phyloP scores from a whole-genome alignment of 306 rosid genomes.

The Arachis stenosperma region DNA sequence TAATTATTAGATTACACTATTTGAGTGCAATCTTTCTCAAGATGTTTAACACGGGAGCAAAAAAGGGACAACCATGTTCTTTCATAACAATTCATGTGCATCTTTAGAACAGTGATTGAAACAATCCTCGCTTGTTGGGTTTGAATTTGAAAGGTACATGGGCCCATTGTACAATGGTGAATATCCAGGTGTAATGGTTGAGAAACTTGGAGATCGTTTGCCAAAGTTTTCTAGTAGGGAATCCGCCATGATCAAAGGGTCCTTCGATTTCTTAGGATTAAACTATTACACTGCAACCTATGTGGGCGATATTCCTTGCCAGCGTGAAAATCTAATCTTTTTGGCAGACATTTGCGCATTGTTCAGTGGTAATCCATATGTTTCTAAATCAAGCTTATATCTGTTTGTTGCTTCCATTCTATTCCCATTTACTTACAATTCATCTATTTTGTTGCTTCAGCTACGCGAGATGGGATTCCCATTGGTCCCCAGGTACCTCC shows the following conservation, averaged over 20 bases:
- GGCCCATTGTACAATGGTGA: slow-evolving; percentile 43
- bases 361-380: background rate
- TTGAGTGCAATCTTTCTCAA: too few species aligned
- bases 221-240: slow-evolving; percentile 41
- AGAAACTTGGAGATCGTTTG: slow-evolving; percentile 38
- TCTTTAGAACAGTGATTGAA: too few species aligned
- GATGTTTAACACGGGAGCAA: too few species aligned
- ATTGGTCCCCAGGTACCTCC: slow-evolving; percentile 38
- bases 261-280: slow-evolving; percentile 54
- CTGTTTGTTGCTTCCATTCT: background rate
- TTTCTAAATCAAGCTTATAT: background rate
- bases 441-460: slow-evolving; percentile 24
- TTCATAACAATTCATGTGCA: too few species aligned
- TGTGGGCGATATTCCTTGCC: slow-evolving; percentile 28
- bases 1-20: too few species aligned
- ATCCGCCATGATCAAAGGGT: slow-evolving; percentile 37
- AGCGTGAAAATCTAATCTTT: background rate
- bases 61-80: too few species aligned
- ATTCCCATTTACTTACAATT: background rate
- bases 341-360: slow-evolving; percentile 16
- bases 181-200: slow-evolving; percentile 46
- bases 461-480: slow-evolving; percentile 10
- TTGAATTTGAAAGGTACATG: slow-evolving; percentile 38
- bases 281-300: slow-evolving; percentile 47
- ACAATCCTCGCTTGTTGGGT: background rate